Evolutionary conservation across 129 eudicot genomes (phyloP).

Genomic region (Daucus carota): DNA sequence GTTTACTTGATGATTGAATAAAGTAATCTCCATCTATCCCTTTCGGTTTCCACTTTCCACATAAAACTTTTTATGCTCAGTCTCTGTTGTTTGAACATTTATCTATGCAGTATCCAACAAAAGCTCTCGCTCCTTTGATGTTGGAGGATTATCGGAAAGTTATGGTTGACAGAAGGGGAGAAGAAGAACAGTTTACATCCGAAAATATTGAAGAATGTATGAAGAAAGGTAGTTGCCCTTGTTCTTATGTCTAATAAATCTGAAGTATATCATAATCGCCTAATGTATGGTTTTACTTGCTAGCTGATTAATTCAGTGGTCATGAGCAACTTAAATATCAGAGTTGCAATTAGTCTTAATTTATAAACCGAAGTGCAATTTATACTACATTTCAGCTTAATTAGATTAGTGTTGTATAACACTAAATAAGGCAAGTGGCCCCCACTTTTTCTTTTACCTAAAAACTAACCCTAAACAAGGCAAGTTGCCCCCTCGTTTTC

Average conservation of each 20-base stretch:
- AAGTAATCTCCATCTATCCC: background rate
- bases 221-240: conserved; percentile 56
- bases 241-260: background rate
- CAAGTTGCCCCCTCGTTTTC: background rate
- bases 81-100: background rate
- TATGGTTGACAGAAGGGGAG: conserved; percentile 81
- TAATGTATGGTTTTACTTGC: too few species aligned
- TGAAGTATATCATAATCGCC: background rate
- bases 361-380: background rate
- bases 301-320: background rate
- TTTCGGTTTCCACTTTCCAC: background rate
- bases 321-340: background rate
- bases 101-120: conserved; percentile 71
- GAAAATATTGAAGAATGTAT: conserved; percentile 66
- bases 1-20: background rate
- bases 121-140: conserved; percentile 88
- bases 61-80: background rate
- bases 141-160: conserved; percentile 85
- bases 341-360: background rate
- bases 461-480: background rate
- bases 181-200: conserved; percentile 61
- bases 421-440: background rate
- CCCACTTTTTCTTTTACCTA: too few species aligned
- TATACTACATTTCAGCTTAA: background rate
- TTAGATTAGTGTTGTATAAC: background rate